phyloP scores from a whole-genome alignment of 1,284 basidiomycete species.

The Macrocystidia cucumis region DNA sequence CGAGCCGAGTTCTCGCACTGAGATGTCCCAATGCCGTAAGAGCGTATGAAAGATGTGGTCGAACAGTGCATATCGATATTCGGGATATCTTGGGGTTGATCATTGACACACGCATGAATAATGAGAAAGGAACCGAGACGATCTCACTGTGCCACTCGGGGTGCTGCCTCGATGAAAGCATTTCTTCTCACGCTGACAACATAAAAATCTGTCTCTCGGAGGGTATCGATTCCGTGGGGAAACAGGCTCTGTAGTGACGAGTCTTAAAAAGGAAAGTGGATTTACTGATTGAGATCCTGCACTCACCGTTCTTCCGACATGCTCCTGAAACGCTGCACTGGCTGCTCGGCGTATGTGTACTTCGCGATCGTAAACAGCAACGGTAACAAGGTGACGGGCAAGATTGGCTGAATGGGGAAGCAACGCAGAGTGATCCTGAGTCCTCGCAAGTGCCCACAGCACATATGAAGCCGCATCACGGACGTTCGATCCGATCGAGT shows the following conservation, averaged over 20 bases:
- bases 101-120: conserved; percentile 9
- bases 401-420: conserved; percentile 57
- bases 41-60: conserved; percentile 73
- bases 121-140: conserved; percentile 5
- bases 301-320: conserved; percentile 87
- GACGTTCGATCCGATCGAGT: conserved; percentile 91
- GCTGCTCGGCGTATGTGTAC: conserved; percentile 94
- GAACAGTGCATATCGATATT: conserved; percentile 69
- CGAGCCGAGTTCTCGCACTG: conserved; percentile 79
- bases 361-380: conserved; percentile 89
- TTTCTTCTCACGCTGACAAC: conserved; percentile 82
- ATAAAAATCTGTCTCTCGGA: conserved; percentile 92
- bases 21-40: conserved; percentile 84
- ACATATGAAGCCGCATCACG: conserved; percentile 94
- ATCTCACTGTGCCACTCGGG: conserved; percentile 80
- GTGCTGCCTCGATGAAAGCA: conserved; percentile 79
- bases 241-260: conserved; percentile 61
- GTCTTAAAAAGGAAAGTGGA: conserved; percentile 15
- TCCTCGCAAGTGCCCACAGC: conserved; percentile 89
- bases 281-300: conserved; percentile 6
- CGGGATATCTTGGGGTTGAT: conserved; percentile 38
- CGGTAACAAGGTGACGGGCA: conserved; percentile 66
- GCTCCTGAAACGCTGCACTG: conserved; percentile 97
- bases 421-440: conserved; percentile 56
- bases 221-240: conserved; percentile 89